Evolutionary conservation across 331 rosid genomes (phyloP), one percentile per base, ranked within the genome.

Genomic region (Telfairia occidentalis): DNA sequence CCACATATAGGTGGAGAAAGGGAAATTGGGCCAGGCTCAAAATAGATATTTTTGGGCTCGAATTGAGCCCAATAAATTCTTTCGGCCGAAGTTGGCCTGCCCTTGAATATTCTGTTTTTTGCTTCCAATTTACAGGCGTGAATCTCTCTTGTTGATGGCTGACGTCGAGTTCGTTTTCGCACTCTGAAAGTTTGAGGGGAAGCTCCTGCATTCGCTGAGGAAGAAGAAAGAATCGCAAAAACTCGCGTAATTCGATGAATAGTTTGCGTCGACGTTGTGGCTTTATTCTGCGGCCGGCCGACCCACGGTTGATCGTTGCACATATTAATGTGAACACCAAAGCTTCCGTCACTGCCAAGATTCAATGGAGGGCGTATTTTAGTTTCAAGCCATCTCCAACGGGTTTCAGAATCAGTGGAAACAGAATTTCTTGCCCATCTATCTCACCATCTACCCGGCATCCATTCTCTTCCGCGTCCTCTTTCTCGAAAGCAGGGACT

Each of bases 301-400:
- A 2, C 21, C 40, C 12, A 5, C 53, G 71, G 29, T 19, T 26
- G 2, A 23, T 60, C 58, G 61, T 49, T 28, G 61, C 73, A 19
- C 29, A 37, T 26, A 54, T 37, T 19, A 30, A 76, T 30, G 61
- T 21, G 19, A 35, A 24, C 34, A 40, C 54, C 63, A 37, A 74
- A 46, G 21, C 65, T 16, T 63, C 43, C 0, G 55, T 52, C 13
- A 42, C 48, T 49, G 12, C 81, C 3, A 63, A 76, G 54, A 80
- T 53, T 75, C 82, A 57, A 21, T 78, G 87, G 81, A 71, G 84
- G 71, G 81, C 88, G 38, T 71, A 76, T 77, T 45, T 76, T 79
- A 87, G 83, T 75, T 55, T 71, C 83, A 87, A 81, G 15, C 79
- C 70, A 61, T 70, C 52, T 65, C 64, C 72, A 77, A 81, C 35